Percentiles rank a stretch among this genome's conserved stretches.
These are phyloP conservation scores for Handroanthus guayacan DNA, from an alignment of 257 asterid genomes.

Conservation along the genomic window DNA sequence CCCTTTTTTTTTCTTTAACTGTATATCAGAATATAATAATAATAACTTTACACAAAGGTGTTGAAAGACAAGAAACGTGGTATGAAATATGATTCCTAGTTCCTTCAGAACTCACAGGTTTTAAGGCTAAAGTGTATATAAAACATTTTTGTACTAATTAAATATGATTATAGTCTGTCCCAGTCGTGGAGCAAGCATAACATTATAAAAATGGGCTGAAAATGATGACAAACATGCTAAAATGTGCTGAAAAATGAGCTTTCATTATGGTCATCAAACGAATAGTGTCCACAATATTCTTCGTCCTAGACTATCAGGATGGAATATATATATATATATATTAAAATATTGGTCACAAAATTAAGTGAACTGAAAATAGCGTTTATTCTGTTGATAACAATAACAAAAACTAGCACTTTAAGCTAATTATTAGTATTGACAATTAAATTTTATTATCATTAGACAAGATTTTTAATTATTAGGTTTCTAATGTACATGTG, in stretches of 20 bases:
- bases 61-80: conserved; percentile 22
- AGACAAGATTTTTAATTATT: too few relatives aligned
- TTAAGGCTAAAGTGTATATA: too few relatives aligned
- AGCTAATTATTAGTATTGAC: too few relatives aligned
- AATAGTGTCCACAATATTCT: too few relatives aligned
- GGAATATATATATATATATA: too few relatives aligned
- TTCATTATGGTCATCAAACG: neutral
- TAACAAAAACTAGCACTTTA: too few relatives aligned
- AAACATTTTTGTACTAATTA: neutral
- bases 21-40: neutral
- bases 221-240: neutral
- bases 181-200: neutral
- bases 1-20: neutral
- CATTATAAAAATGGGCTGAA: neutral
- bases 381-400: too few relatives aligned
- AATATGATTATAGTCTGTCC: neutral
- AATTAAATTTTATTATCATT: too few relatives aligned
- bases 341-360: too few relatives aligned
- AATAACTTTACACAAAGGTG: neutral
- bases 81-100: neutral
- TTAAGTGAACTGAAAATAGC: too few relatives aligned
- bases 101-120: neutral
- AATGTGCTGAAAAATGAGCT: conserved; percentile 19
- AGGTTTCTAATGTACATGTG: too few relatives aligned
- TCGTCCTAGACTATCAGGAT: too few relatives aligned